Evolutionary conservation across 73 alveolate species (phyloP).

Genomic region (Paramecium tetraurelia): DNA sequence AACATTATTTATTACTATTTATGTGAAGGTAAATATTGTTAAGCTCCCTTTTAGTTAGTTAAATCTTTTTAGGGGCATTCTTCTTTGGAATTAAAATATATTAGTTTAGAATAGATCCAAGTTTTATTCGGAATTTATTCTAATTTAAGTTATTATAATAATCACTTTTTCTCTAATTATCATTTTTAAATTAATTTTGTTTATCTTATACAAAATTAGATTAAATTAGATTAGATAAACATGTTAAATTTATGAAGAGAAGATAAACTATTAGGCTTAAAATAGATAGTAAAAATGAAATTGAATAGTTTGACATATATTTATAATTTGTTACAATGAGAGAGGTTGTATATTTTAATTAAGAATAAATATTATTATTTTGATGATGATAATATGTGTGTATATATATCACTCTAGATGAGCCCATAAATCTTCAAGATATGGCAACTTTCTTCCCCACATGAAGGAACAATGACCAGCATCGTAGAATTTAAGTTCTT

Average conservation of each 20-base stretch:
- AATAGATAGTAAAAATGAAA: no score
- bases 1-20: no score
- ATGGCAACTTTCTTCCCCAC: constrained; percentile 55
- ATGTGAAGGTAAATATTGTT: no score
- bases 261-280: background rate
- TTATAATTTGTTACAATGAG: no score
- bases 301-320: no score
- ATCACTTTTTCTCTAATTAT: background rate
- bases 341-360: background rate
- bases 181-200: background rate
- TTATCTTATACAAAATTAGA: background rate
- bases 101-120: no score
- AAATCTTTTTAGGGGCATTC: no score
- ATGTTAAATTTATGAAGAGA: background rate
- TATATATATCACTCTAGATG: background rate
- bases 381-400: background rate
- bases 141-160: no score
- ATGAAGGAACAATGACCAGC: constrained; percentile 63
- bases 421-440: constrained; percentile 53
- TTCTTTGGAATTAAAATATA: no score
- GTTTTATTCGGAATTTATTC: no score
- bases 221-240: background rate
- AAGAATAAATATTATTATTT: background rate
- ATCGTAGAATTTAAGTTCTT: constrained; percentile 27
- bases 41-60: no score